phyloP scores from a whole-genome alignment of 768 basidiomycete species.

The Paxillus ammoniavirescens region DNA sequence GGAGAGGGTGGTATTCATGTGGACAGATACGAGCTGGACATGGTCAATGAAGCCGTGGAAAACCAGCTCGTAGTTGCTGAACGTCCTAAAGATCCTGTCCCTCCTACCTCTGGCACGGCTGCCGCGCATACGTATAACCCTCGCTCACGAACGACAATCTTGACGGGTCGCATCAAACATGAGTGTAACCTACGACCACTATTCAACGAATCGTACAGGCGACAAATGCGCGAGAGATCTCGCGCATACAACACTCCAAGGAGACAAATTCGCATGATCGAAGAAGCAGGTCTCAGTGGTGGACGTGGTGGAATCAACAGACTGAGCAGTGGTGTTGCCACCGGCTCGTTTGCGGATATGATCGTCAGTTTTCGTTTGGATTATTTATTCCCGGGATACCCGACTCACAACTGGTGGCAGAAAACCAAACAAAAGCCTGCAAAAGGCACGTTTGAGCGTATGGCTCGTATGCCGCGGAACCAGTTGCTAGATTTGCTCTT shows the following conservation, averaged over 20 bases:
- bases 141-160: conserved; percentile 71
- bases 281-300: conserved; percentile 65
- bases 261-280: conserved; percentile 70
- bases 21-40: conserved; percentile 83
- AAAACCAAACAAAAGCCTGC: conserved; percentile 64
- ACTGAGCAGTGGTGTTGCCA: conserved; percentile 72
- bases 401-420: conserved; percentile 26
- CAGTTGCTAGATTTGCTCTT: conserved; percentile 87
- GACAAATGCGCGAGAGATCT: conserved; percentile 69
- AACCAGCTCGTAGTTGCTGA: conserved; percentile 87
- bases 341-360: conserved; percentile 59
- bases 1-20: conserved; percentile 31
- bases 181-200: conserved; percentile 72
- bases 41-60: conserved; percentile 81
- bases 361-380: conserved; percentile 47
- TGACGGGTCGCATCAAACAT: conserved; percentile 80
- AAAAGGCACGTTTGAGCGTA: conserved; percentile 79
- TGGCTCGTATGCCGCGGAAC: conserved; percentile 89
- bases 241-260: conserved; percentile 62
- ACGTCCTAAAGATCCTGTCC: conserved; percentile 63
- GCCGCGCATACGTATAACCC: conserved; percentile 44
- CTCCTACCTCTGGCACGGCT: conserved; percentile 35
- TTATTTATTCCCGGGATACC: not conserved
- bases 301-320: conserved; percentile 75
- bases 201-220: conserved; percentile 65